Evolutionary conservation across 306 rosid genomes (phyloP).

Genomic region (Glycine tomentella): DNA sequence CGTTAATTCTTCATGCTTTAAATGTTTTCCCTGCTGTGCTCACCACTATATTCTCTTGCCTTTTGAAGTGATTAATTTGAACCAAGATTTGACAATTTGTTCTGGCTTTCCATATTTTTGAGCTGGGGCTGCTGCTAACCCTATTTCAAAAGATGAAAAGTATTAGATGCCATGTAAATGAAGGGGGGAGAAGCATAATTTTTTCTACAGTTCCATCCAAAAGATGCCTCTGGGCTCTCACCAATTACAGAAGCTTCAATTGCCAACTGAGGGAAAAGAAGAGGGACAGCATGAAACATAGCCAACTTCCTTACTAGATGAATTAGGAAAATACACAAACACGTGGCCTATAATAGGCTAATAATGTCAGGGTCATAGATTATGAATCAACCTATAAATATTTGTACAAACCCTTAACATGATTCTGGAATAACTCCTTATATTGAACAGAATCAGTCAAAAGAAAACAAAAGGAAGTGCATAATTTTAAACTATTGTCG

Average conservation of each 20-base stretch:
- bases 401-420: conserved; percentile 27
- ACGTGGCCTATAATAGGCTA: conserved; percentile 51
- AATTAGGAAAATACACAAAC: conserved; percentile 50
- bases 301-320: conserved; percentile 2
- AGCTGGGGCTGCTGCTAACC: conserved; percentile 34
- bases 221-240: conserved; percentile 42
- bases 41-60: conserved; percentile 44
- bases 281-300: conserved; percentile 21
- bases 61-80: conserved; percentile 39
- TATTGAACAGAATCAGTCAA: conserved; percentile 54
- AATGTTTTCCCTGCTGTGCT: conserved; percentile 13
- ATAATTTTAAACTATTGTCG: conserved; percentile 53
- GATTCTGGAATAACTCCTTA: conserved; percentile 52
- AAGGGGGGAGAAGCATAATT: conserved; percentile 44
- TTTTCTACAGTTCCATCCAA: conserved; percentile 49
- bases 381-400: conserved; percentile 46
- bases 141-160: conserved; percentile 42
- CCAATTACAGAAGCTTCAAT: conserved; percentile 23
- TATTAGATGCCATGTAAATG: conserved; percentile 60
- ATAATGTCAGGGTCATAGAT: conserved; percentile 29
- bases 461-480: conserved; percentile 56
- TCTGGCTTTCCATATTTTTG: conserved; percentile 13
- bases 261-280: conserved; percentile 17
- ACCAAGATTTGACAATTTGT: conserved; percentile 60
- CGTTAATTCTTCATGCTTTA: conserved; percentile 24